Evolutionary conservation across 768 basidiomycete species (phyloP), one percentile per base, ranked within the genome.

Genomic region (Mycena alexandri): DNA sequence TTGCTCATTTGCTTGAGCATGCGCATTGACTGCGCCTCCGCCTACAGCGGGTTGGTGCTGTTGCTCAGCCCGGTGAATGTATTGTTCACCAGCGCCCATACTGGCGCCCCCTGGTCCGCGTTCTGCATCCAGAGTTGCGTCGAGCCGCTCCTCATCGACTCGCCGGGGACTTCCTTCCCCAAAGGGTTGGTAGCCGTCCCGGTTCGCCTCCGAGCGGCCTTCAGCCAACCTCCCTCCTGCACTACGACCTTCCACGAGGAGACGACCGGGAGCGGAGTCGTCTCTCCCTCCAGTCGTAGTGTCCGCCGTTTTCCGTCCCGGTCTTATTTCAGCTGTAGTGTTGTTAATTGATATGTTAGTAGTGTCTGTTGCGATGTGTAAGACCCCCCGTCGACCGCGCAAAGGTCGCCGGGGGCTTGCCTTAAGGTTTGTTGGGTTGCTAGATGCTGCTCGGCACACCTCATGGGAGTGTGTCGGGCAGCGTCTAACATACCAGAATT

Each of bases 71-170:
- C 65, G 21, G 11, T 24, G 34, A 14, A 36, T 44, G 19, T 50
- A 17, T 8, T 24, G 53, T 17, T 33, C 25, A 24, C 13, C 8
- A 57, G 47, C 63, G 33, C 63, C 5, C 16, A 22, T 64, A 57
- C 47, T 64, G 63, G 63, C 24, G 54, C 38, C 63, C 63, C 63
- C 63, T 38, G 46, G 54, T 36, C 6, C 41, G 24, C 63, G 34
- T 50, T 9, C 54, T 51, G 53, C 47, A 34, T 19, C 47, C 54
- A 38, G 63, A 64, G 63, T 64, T 64, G 55, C 36, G 5, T 55
- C 24, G 5, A 17, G 48, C 48, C 48, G 21, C 47, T n/a, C 59
- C 1, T 61, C 59, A 51, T 61, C n/a, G 59, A 34, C 41, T 50
- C 22, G 3, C 42, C 59, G 48, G 24, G 59, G 24, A 19, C 24